Conservation (phyloP, 2,329 filamentous ascomycete genomes). For the Phaeosphaeriaceae sp. region DNA sequence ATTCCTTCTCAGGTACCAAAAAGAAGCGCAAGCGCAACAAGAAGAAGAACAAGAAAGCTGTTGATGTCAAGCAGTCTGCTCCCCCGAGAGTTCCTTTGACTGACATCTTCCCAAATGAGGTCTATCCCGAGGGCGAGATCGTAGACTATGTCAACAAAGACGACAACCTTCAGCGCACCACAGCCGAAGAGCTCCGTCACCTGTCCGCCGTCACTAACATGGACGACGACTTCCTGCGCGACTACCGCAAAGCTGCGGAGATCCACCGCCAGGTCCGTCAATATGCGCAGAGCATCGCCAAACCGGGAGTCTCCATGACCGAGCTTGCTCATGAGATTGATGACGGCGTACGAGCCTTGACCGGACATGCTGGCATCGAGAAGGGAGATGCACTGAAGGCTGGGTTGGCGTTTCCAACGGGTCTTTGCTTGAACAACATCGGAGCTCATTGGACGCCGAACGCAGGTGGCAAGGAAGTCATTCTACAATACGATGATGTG, state of each 20-base stretch:
- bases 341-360: slow-evolving; percentile 75
- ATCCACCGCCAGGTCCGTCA: slow-evolving; percentile 84
- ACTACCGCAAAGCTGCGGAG: slow-evolving; percentile 86
- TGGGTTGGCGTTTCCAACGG: slow-evolving; percentile 85
- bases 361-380: slow-evolving; percentile 75
- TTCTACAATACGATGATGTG: slow-evolving; percentile 75
- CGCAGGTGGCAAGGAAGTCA: slow-evolving; percentile 79
- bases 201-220: slow-evolving; percentile 68
- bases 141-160: slow-evolving; percentile 69
- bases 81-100: slow-evolving; percentile 76
- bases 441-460: slow-evolving; percentile 88
- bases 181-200: slow-evolving; percentile 81
- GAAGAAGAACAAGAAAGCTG: slow-evolving; percentile 71
- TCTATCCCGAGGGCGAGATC: slow-evolving; percentile 78
- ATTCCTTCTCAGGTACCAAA: slow-evolving; percentile 61
- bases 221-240: slow-evolving; percentile 75
- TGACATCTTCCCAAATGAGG: slow-evolving; percentile 71
- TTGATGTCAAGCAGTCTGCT: slow-evolving; percentile 66
- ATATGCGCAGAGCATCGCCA: slow-evolving; percentile 78
- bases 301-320: slow-evolving; percentile 77
- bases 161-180: slow-evolving; percentile 79
- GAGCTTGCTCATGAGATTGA: slow-evolving; percentile 85
- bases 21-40: slow-evolving; percentile 76
- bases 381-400: slow-evolving; percentile 79
- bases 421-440: slow-evolving; percentile 81